Percentiles rank a stretch among this genome's conserved stretches.
These are phyloP conservation scores for Ilex paraguariensis DNA, from an alignment of 305 asterid genomes.

Conservation along the genomic window DNA sequence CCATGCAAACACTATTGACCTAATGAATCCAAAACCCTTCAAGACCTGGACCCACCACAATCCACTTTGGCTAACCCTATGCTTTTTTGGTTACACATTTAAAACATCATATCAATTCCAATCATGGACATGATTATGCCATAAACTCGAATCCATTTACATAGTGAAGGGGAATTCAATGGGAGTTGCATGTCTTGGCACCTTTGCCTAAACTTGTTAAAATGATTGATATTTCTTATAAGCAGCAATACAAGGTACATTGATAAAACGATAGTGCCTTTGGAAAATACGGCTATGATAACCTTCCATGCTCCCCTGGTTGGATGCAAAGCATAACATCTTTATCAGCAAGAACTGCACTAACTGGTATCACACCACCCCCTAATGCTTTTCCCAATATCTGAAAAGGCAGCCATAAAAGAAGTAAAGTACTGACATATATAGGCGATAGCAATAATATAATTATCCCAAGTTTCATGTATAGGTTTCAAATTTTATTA, in stretches of 20 bases:
- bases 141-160: neutral
- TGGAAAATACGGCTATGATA: slow-evolving; percentile 3
- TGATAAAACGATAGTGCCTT: neutral
- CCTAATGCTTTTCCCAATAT: slow-evolving; percentile 97
- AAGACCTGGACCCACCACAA: neutral
- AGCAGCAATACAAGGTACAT: neutral
- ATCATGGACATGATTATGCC: neutral
- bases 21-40: neutral
- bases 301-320: slow-evolving; percentile 99
- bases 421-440: neutral
- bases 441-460: too few relatives aligned
- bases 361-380: slow-evolving; percentile 93
- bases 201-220: too few relatives aligned
- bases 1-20: neutral
- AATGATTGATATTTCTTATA: neutral
- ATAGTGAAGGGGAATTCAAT: too few relatives aligned
- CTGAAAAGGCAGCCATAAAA: slow-evolving; percentile 33
- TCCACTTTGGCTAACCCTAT: neutral
- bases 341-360: slow-evolving; percentile 94
- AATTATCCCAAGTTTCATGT: too few relatives aligned
- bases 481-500: too few relatives aligned
- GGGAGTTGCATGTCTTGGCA: too few relatives aligned
- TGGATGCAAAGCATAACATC: slow-evolving; percentile 95
- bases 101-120: neutral
- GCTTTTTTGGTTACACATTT: neutral